Conservation (phyloP, 352 stramenopile genomes). For the Phytophthora parvispora region DNA sequence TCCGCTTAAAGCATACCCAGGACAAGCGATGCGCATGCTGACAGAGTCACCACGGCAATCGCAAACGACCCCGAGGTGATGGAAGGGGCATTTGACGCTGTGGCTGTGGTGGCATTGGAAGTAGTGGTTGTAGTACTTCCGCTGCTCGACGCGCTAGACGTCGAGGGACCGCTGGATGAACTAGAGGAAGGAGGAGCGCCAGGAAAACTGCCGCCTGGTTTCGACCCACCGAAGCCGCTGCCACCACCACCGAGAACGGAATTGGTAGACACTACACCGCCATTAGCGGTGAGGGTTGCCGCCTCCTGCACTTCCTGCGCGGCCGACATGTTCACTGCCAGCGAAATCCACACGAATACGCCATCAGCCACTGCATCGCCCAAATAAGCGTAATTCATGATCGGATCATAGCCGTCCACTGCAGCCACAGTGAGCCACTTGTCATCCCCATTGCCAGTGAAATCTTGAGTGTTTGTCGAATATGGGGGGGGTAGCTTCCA, state of each 20-base stretch:
- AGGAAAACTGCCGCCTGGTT: neutral
- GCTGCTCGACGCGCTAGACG: no score
- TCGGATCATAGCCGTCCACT: slow-evolving; percentile 26
- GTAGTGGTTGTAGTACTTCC: no score
- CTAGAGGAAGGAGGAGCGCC: neutral
- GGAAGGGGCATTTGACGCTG: no score
- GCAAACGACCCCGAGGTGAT: neutral
- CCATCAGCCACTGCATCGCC: slow-evolving; percentile 26
- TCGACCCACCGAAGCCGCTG: neutral
- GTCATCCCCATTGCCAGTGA: slow-evolving; percentile 36
- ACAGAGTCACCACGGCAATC: neutral
- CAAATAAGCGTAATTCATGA: slow-evolving; percentile 30
- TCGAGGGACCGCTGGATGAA: neutral
- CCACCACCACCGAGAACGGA: neutral
- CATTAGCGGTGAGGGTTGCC: neutral
- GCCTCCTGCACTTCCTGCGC: neutral
- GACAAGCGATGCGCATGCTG: neutral
- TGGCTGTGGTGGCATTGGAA: no score
- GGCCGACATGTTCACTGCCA: slow-evolving; percentile 24
- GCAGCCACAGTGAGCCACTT: slow-evolving; percentile 21
- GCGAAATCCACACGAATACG: slow-evolving; percentile 30
- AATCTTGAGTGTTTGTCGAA: slow-evolving; percentile 31
- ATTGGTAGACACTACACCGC: neutral
- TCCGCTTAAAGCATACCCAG: neutral
- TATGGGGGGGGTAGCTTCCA: no score